These are phyloP conservation scores for Diaporthe sp. DNA, from an alignment of 2,329 filamentous ascomycete species.

Conservation along the genomic window DNA sequence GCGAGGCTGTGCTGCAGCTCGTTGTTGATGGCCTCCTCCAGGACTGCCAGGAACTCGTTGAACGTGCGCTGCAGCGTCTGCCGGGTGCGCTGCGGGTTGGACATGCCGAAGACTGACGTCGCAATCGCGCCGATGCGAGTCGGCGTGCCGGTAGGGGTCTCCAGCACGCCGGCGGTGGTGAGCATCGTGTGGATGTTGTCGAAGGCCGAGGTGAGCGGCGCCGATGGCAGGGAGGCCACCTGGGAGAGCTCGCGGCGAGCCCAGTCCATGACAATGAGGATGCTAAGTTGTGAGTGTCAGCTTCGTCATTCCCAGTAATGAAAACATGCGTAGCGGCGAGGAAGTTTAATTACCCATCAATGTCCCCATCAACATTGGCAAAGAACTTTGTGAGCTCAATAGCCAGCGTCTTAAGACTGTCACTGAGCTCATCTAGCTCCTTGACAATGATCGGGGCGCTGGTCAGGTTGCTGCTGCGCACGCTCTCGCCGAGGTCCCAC, in stretches of 20 bases:
- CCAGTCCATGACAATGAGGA: conserved; percentile 97
- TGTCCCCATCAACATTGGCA: conserved; percentile 90
- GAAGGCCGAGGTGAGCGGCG: conserved; percentile 76
- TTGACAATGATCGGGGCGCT: conserved; percentile 87
- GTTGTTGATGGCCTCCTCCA: conserved; percentile 88
- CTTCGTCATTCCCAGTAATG: neutral
- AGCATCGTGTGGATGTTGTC: conserved; percentile 87
- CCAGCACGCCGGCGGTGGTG: conserved; percentile 70
- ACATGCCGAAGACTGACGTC: conserved; percentile 81
- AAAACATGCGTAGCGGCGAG: neutral
- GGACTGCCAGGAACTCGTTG: conserved; percentile 84
- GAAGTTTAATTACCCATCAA: conserved; percentile 73
- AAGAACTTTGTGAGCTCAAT: conserved; percentile 93
- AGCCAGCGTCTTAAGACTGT: conserved; percentile 85
- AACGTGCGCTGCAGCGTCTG: conserved; percentile 87
- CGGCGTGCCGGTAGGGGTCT: conserved; percentile 65
- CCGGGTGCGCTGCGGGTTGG: conserved; percentile 82
- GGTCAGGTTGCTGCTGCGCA: conserved; percentile 90
- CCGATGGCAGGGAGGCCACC: conserved; percentile 66
- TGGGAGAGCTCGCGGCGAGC: conserved; percentile 84
- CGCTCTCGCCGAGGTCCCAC: conserved; percentile 93
- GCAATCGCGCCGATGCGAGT: conserved; percentile 77
- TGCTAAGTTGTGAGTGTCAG: conserved; percentile 56
- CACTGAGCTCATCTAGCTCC: conserved; percentile 86
- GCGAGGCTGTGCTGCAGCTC: conserved; percentile 84